These are phyloP conservation scores for Veloboletus limbatus DNA, from an alignment of 1,284 basidiomycete genomes.

Conservation along the genomic window DNA sequence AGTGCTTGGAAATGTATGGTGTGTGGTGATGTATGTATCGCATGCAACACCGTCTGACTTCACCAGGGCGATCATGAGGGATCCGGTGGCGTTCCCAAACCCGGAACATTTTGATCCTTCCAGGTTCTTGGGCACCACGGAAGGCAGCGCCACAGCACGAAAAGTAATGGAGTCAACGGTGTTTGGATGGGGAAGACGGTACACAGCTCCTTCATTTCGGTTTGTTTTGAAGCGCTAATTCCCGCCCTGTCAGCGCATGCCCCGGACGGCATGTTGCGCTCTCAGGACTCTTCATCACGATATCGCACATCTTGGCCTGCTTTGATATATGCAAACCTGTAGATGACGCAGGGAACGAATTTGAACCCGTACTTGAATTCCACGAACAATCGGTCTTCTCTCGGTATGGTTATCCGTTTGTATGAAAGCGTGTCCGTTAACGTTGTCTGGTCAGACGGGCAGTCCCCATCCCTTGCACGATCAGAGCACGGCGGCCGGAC, in stretches of 20 bases:
- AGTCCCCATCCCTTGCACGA: not conserved
- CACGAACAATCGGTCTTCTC: not conserved
- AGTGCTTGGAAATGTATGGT: constrained; percentile 2
- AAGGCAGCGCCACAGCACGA: not conserved
- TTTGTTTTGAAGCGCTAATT: not conserved
- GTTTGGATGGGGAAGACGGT: constrained; percentile 6
- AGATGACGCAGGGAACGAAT: not conserved
- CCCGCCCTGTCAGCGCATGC: not conserved
- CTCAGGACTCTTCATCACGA: constrained; percentile 1
- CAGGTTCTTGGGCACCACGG: constrained; percentile 4
- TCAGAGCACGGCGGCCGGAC: not conserved
- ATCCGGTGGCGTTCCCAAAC: constrained; percentile 11
- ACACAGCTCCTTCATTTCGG: not conserved
- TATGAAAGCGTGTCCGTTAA: not conserved
- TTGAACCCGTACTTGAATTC: not conserved
- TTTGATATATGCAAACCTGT: constrained; percentile 2
- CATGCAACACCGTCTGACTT: no score
- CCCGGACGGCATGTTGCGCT: constrained; percentile 1
- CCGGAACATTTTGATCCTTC: constrained; percentile 12
- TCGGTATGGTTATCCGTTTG: not conserved
- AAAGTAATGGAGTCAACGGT: not conserved
- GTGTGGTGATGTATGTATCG: no score
- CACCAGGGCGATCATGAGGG: constrained; percentile 14
- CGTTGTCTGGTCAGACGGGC: not conserved
- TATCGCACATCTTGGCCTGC: constrained; percentile 1